Evolutionary conservation across 2,329 filamentous ascomycete genomes (phyloP), one percentile per base, ranked within the genome.

Genomic region (Venturia carpophila): DNA sequence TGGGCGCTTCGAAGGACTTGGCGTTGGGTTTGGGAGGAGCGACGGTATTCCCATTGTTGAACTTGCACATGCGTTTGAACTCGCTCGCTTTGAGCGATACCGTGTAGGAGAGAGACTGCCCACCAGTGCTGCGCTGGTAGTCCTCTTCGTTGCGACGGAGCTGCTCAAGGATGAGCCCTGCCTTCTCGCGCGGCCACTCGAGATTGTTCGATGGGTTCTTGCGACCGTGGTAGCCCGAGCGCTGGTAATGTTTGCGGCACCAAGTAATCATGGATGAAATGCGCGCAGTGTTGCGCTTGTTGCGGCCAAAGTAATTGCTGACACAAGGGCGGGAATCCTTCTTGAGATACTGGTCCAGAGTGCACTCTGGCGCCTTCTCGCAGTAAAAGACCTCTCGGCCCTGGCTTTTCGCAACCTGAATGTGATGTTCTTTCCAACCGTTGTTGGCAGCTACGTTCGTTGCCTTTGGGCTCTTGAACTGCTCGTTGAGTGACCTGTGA

Each of bases 261-360:
- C 62, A 63, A 24, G 13, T 47, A 43, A 63, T 34, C 42, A 41
- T 42, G 45, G 24, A 30, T 15, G 62, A 24, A 41, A 63, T 63
- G n/a, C 34, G 41, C 24, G 47, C 43, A n/a, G 62, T 63, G n/a
- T 39, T 41, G 43, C 47, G 42, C 62, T 63, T 63, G 45, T 63
- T 63, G 43, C 62, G 62, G n/a, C 62, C 62, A 45, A 63, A 63
- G 62, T 49, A 63, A 19, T 63, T 52, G 47, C 43, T 49, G n/a
- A 63, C 62, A 30, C 62, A 63, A n/a, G 39, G 34, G 45, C 62
- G 62, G 6, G 42, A 63, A n/a, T 63, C 62, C 62, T 49, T 63
- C 13, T 15, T 24, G 27, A 43, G 41, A 43, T 24, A 39, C 37
- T 63, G 62, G 17, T 52, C 62, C 41, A 34, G 13, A 24, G 15